Base-by-base conservation (phyloP, 2,329 filamentous ascomycete species). In the Phyllachora maydis region DNA sequence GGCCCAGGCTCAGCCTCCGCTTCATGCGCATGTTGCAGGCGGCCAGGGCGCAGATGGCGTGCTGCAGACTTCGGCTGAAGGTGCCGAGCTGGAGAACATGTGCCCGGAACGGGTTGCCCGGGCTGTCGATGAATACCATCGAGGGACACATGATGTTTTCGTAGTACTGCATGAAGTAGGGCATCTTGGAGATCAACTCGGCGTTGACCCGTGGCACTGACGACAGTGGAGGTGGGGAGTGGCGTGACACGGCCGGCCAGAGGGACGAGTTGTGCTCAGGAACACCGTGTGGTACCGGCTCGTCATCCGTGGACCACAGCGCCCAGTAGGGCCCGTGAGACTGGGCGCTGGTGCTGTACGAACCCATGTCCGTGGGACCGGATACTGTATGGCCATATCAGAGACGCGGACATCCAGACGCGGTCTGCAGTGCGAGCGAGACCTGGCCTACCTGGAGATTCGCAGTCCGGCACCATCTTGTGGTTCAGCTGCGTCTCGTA, bases 81-180 rank as follows among this genome's bases (percentile, higher is more conserved):
- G 69, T 59, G 8, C 82, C 79, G 23, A 93, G 59, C 26, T 69
- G 69, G 28, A 92, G 58, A 26, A 93, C 69, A 40, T 90, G 75
- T 36, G 72, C 69, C 30, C 82, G 64, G 43, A 85, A 93, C 1
- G 85, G 85, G 43, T 92, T 93, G 31, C 60, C 62, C 2, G 77
- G 74, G 8, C 72, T 72, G 42, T 95, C 85, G 43, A 92, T 82
- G 34, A 82, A 78, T 23, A 93, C 82, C 47, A 93, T 77, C 28
- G 81, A 79, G 4, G 79, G 78, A 34, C 82, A 88, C 52, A 95
- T 83, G 40, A 79, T 77, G 45, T 81, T 82, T 41, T 83, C 74
- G 48, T 91, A 93, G 48, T 92, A 92, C 42, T 90, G 76, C 54
- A 93, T 74, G 41, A 92, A 73, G 47, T 76, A 90, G 33, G 76